phyloP scores from a whole-genome alignment of 1,284 basidiomycete genomes.

The Coniferiporia sulphurascens region DNA sequence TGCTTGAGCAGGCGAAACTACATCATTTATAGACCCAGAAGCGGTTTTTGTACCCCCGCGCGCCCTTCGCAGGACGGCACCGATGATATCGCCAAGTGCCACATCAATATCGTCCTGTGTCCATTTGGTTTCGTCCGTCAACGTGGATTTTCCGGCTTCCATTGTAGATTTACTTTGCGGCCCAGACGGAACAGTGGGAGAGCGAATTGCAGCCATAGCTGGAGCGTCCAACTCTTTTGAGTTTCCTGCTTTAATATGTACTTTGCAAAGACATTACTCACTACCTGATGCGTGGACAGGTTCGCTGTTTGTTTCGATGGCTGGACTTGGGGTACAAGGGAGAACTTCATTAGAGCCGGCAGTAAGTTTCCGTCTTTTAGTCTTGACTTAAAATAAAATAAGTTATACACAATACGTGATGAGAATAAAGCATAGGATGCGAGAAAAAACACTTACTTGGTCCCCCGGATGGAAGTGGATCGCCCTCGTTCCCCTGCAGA shows the following conservation, averaged over 20 bases:
- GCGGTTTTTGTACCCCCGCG: neutral
- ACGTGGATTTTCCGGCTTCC: no score
- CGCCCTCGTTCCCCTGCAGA: no score
- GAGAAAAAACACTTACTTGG: no score
- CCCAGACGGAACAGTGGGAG: neutral
- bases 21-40: neutral
- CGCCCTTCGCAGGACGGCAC: neutral
- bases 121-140: neutral
- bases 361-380: slow-evolving; percentile 2
- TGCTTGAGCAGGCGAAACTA: slow-evolving; percentile 3
- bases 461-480: no score
- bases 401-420: neutral
- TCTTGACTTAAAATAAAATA: neutral
- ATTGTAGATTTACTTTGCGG: neutral
- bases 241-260: no score
- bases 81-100: slow-evolving; percentile 5
- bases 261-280: no score
- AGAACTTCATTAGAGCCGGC: neutral
- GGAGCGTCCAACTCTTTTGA: no score
- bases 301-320: no score
- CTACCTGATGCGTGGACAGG: no score
- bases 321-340: neutral
- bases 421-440: neutral
- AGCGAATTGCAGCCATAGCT: neutral
- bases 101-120: neutral